These are phyloP conservation scores for Triticum timopheevii DNA, from an alignment of 176 grass and related monocot species.

Conservation along the genomic window DNA sequence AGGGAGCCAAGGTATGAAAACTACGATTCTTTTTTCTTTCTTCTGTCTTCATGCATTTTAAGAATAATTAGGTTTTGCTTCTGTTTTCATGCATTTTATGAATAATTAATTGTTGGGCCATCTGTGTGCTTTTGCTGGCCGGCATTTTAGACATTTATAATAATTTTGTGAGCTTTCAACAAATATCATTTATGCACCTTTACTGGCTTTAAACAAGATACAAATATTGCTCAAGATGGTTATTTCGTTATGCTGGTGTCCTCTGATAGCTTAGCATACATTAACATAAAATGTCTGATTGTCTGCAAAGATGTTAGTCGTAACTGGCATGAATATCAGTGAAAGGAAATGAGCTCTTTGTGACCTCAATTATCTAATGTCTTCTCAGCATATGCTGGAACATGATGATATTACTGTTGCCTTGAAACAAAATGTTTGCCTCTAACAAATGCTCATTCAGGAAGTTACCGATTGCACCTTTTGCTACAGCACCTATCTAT, in stretches of 20 bases:
- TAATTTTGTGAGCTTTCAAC: not conserved
- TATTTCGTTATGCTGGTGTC: not conserved
- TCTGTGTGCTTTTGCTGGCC: not conserved
- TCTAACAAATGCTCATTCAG: not conserved
- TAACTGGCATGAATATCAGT: not conserved
- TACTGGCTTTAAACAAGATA: constrained; percentile 16
- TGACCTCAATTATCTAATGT: not conserved
- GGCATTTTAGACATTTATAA: constrained; percentile 2
- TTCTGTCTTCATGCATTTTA: no score
- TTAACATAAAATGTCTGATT: not conserved
- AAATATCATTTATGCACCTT: not conserved
- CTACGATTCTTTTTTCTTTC: not conserved
- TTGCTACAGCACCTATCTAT: constrained; percentile 3
- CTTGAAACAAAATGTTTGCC: not conserved
- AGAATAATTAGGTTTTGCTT: not conserved
- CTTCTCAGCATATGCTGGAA: not conserved
- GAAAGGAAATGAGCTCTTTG: not conserved
- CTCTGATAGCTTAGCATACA: not conserved
- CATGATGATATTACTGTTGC: not conserved
- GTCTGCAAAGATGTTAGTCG: constrained; percentile 7
- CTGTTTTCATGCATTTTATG: not conserved
- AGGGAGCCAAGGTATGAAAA: constrained; percentile 76
- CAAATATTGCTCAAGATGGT: not conserved
- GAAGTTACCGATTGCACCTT: not conserved
- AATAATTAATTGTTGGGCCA: not conserved